Evolutionary conservation across 2,329 filamentous ascomycete genomes (phyloP).

Genomic region (Fusarium pseudonygamai): DNA sequence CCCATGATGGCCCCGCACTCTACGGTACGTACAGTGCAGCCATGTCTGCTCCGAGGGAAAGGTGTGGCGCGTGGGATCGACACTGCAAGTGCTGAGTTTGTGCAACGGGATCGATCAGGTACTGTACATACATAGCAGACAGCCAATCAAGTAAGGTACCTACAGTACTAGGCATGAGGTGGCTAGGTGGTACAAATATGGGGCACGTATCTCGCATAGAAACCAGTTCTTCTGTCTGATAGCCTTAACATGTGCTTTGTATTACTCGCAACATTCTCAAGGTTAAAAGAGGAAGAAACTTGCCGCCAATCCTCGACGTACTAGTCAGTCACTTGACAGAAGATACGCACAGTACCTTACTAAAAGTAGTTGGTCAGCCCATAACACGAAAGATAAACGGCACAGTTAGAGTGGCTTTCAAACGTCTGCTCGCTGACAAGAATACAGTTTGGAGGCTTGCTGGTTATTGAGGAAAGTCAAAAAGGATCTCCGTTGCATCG

Average conservation of each 20-base stretch:
- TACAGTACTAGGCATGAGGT: background rate
- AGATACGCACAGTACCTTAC: background rate
- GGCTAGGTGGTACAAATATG: background rate
- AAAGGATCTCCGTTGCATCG: background rate
- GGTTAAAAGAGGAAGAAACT: background rate
- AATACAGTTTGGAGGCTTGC: slow-evolving; percentile 18
- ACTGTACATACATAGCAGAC: background rate
- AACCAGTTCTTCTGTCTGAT: background rate
- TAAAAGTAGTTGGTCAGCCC: background rate
- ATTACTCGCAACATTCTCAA: background rate
- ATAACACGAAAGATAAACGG: background rate
- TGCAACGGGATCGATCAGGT: background rate
- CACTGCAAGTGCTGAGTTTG: slow-evolving; percentile 28
- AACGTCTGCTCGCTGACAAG: background rate
- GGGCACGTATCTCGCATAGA: background rate
- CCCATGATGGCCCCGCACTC: background rate
- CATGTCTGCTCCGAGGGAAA: slow-evolving; percentile 12
- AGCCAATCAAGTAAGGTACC: background rate
- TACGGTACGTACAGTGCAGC: background rate
- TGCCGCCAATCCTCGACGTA: background rate
- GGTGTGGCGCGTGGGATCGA: slow-evolving; percentile 33
- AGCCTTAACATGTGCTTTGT: background rate
- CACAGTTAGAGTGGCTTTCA: slow-evolving; percentile 4
- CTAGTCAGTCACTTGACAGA: background rate
- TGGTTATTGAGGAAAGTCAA: slow-evolving; percentile 1